These are phyloP conservation scores for Lepidopterella palustris DNA, from an alignment of 495 filamentous ascomycete genomes.

Conservation along the genomic window DNA sequence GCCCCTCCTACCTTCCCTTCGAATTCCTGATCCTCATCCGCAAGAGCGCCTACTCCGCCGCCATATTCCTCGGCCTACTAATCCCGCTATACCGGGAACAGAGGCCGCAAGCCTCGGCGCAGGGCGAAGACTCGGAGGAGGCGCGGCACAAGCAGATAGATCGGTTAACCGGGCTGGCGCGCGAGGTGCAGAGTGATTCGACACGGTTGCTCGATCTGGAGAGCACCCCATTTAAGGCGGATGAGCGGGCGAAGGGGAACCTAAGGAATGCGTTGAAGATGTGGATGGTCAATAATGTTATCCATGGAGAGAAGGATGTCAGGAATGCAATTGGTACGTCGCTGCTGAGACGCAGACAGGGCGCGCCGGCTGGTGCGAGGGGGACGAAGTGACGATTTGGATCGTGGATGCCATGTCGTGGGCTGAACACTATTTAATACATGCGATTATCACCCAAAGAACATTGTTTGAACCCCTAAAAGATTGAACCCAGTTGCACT, in stretches of 20 bases:
- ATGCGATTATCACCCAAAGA: not conserved
- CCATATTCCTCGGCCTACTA: conserved; percentile 86
- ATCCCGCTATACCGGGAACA: conserved; percentile 51
- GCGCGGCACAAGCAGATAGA: conserved; percentile 46
- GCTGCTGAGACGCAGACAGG: conserved; percentile 29
- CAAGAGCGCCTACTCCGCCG: conserved; percentile 68
- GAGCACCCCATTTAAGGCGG: conserved; percentile 73
- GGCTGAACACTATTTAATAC: not conserved
- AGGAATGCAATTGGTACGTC: conserved; percentile 35
- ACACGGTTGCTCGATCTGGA: conserved; percentile 65
- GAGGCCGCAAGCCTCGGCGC: conserved; percentile 21
- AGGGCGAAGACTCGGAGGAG: conserved; percentile 24
- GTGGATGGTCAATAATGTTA: conserved; percentile 41
- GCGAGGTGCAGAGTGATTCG: conserved; percentile 58
- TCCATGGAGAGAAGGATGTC: conserved; percentile 37
- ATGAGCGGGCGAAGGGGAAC: conserved; percentile 49
- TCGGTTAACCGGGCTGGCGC: conserved; percentile 48
- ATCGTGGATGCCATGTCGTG: no score
- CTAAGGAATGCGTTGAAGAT: conserved; percentile 33
- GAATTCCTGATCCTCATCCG: conserved; percentile 74
- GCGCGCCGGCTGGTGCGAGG: conserved; percentile 23
- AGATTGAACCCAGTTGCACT: no score
- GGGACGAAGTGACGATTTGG: conserved; percentile 25
- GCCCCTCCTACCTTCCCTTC: conserved; percentile 75
- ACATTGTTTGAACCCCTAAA: not conserved